These are phyloP conservation scores for Rheum nobile DNA, from an alignment of 148 eudicot species.

Conservation along the genomic window DNA sequence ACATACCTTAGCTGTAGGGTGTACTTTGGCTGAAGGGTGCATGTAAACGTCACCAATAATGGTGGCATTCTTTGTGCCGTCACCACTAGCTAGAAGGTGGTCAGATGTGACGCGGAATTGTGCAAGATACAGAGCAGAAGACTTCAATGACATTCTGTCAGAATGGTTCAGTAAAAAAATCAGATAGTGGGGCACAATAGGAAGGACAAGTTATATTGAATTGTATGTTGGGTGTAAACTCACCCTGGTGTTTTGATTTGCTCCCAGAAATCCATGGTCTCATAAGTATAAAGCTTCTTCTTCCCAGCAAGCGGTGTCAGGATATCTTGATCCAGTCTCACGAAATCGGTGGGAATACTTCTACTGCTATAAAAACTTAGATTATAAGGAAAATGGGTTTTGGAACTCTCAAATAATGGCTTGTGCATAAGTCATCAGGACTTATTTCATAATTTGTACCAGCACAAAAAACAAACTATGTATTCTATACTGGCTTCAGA, in stretches of 20 bases:
- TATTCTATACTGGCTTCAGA: background rate
- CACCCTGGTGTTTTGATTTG: slow-evolving; percentile 96
- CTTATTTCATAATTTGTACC: background rate
- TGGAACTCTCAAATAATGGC: background rate
- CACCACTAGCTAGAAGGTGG: slow-evolving; percentile 50
- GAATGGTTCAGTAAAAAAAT: background rate
- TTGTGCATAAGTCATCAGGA: background rate
- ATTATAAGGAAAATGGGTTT: background rate
- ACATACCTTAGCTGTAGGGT: slow-evolving; percentile 50
- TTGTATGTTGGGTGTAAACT: slow-evolving; percentile 13
- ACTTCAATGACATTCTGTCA: slow-evolving; percentile 59
- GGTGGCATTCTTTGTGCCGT: slow-evolving; percentile 44
- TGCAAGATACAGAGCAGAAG: slow-evolving; percentile 51
- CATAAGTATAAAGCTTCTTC: slow-evolving; percentile 66
- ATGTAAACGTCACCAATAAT: slow-evolving; percentile 52
- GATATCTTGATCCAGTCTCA: slow-evolving; percentile 90
- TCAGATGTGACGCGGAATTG: slow-evolving; percentile 47
- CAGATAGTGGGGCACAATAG: background rate
- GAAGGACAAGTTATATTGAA: background rate
- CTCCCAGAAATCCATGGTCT: slow-evolving; percentile 87
- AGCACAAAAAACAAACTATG: background rate
- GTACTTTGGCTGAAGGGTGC: slow-evolving; percentile 64
- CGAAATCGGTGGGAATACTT: slow-evolving; percentile 77
- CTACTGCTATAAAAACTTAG: slow-evolving; percentile 19
- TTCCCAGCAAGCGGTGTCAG: slow-evolving; percentile 88